A percentile compares a stretch with the other conserved stretches of the same genome.
phyloP scores from a whole-genome alignment of 2,329 filamentous ascomycete species.

The Pseudocercospora vitis region DNA sequence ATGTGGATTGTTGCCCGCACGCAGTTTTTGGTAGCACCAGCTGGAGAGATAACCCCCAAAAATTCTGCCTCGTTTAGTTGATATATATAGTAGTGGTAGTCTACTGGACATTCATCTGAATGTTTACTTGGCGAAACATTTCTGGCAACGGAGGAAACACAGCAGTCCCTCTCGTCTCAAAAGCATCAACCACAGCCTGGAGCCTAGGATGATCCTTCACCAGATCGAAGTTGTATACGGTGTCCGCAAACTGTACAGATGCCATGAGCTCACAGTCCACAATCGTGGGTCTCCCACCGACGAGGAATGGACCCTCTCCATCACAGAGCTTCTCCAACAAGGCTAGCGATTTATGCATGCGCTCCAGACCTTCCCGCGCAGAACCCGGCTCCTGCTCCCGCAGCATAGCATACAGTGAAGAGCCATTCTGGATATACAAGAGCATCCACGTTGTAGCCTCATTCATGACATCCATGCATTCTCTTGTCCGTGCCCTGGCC shows the following conservation, averaged over 20 bases:
- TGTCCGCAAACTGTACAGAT: constrained; percentile 10
- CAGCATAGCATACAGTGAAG: constrained; percentile 2
- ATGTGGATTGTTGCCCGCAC: neutral
- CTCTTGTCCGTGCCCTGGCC: constrained; percentile 8
- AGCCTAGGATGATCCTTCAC: constrained; percentile 9
- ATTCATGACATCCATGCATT: constrained; percentile 15
- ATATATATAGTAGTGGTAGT: no score
- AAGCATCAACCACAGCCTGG: constrained; percentile 13
- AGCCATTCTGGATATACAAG: constrained; percentile 11
- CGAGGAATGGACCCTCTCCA: constrained; percentile 2
- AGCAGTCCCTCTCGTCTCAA: constrained; percentile 12
- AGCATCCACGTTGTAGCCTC: constrained; percentile 2
- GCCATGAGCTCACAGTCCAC: constrained; percentile 14
- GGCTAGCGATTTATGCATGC: constrained; percentile 7
- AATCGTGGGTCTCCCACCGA: constrained; percentile 1
- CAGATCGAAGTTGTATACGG: constrained; percentile 12
- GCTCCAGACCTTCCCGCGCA: constrained; percentile 10
- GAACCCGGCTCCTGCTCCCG: constrained; percentile 5
- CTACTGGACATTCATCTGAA: neutral
- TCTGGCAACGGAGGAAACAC: constrained; percentile 7
- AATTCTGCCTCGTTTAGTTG: no score
- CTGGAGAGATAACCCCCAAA: no score
- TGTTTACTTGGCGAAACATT: neutral
- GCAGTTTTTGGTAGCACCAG: no score
- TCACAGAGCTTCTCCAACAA: constrained; percentile 12